Percentiles rank a stretch among this genome's conserved stretches.
Conservation (phyloP, 495 filamentous ascomycete species). For the Rhizodiscina lignyota region DNA sequence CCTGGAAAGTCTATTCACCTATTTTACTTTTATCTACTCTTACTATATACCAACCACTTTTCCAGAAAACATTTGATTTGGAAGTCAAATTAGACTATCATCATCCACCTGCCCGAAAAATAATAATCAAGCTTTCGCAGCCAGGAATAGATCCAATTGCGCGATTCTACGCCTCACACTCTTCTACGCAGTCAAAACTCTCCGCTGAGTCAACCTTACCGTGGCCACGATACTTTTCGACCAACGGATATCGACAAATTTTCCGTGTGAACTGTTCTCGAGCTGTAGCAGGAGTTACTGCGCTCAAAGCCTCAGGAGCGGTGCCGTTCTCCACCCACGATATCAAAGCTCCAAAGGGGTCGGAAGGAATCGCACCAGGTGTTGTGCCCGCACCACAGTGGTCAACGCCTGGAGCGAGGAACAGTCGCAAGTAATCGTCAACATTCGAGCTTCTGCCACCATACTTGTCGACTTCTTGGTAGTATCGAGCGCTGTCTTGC, state of each 20-base stretch:
- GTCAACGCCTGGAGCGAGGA: slow-evolving; percentile 12
- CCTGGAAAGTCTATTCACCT: no score
- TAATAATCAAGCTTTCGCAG: no score
- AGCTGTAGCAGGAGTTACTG: not conserved
- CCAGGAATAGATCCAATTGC: no score
- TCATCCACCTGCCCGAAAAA: no score
- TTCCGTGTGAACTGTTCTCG: not conserved
- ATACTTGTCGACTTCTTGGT: slow-evolving; percentile 7
- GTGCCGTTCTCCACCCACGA: slow-evolving; percentile 17
- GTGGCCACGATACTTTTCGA: not conserved
- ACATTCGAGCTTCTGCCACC: slow-evolving; percentile 7
- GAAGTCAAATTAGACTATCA: no score
- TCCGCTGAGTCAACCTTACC: not conserved
- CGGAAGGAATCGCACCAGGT: slow-evolving; percentile 10
- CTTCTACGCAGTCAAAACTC: not conserved
- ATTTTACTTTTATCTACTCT: no score
- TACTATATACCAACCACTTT: no score
- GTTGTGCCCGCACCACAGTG: slow-evolving; percentile 12
- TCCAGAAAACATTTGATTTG: no score
- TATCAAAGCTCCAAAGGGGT: slow-evolving; percentile 8
- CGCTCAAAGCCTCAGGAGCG: slow-evolving; percentile 9
- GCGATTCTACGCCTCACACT: no score
- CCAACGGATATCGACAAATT: not conserved
- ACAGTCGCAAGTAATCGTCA: slow-evolving; percentile 12
- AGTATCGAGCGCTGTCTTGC: slow-evolving; percentile 11